A percentile compares a stretch with the other conserved stretches of the same genome.
phyloP scores from a whole-genome alignment of 192 early-diverging fungal genomes.

The Endogone sp. region DNA sequence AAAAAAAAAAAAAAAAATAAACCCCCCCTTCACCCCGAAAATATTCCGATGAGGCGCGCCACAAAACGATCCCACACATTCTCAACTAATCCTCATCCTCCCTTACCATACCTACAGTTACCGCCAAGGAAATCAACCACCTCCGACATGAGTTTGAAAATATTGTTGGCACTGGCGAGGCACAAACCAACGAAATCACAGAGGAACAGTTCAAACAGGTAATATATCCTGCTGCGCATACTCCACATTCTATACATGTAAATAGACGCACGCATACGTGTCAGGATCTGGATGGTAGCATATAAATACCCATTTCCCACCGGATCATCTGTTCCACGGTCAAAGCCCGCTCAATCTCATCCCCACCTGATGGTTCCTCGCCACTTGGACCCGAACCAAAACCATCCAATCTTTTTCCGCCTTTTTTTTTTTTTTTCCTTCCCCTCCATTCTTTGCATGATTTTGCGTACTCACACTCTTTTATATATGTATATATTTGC shows the following conservation, averaged over 20 bases:
- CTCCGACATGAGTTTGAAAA: conserved; percentile 43
- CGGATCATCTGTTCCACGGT: too few relatives aligned
- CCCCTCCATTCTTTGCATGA: background rate
- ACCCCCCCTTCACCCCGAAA: background rate
- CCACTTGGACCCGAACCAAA: too few relatives aligned
- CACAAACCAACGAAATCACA: conserved; percentile 46
- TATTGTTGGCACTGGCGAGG: conserved; percentile 15
- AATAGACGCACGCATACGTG: too few relatives aligned
- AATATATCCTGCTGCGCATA: conserved; percentile 17
- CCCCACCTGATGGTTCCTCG: too few relatives aligned
- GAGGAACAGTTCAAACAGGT: conserved; percentile 71
- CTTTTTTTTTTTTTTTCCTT: conserved; percentile 1
- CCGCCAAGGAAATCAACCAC: conserved; percentile 41
- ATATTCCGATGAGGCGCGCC: background rate
- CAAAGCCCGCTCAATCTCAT: too few relatives aligned
- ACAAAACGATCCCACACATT: background rate
- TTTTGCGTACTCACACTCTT: background rate
- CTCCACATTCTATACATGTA: too few relatives aligned
- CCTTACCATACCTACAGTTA: conserved; percentile 24
- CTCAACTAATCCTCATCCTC: background rate
- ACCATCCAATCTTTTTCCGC: conserved; percentile 1
- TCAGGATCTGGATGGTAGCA: too few relatives aligned
- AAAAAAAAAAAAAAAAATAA: too few relatives aligned
- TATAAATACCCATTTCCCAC: too few relatives aligned
- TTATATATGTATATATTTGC: conserved; percentile 1